A percentile compares a stretch with the other conserved stretches of the same genome.
These are phyloP conservation scores for Russula dissimulans DNA, from an alignment of 768 basidiomycete genomes.

Conservation along the genomic window DNA sequence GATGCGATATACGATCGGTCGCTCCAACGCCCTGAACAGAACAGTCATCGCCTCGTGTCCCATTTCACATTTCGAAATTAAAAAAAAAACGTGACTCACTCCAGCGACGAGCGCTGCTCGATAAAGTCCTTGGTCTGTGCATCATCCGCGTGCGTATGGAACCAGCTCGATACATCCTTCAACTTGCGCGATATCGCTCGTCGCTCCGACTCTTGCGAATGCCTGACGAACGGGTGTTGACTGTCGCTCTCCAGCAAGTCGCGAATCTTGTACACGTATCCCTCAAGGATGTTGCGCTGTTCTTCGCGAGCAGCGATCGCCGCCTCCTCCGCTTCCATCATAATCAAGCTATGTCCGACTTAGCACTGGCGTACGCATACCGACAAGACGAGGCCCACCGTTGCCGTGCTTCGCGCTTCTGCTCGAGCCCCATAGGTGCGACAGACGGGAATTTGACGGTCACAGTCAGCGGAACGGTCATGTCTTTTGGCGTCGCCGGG, in stretches of 20 bases:
- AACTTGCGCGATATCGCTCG: constrained; percentile 54
- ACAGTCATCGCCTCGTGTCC: background rate
- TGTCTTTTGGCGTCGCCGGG: constrained; percentile 33
- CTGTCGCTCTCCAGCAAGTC: constrained; percentile 65
- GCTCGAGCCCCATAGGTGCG: constrained; percentile 64
- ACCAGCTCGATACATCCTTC: constrained; percentile 72
- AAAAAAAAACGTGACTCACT: constrained; percentile 47
- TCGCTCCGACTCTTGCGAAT: constrained; percentile 67
- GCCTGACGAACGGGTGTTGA: constrained; percentile 75
- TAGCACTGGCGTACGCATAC: background rate
- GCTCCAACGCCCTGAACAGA: constrained; percentile 54
- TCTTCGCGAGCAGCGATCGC: constrained; percentile 77
- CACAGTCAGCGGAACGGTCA: constrained; percentile 61
- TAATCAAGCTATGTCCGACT: constrained; percentile 49
- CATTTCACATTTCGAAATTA: background rate
- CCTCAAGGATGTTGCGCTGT: constrained; percentile 83
- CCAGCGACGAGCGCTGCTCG: constrained; percentile 67
- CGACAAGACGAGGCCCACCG: constrained; percentile 40
- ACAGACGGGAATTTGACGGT: constrained; percentile 54
- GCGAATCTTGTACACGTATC: constrained; percentile 85
- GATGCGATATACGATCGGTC: constrained; percentile 78
- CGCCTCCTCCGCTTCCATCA: constrained; percentile 68
- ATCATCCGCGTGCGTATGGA: constrained; percentile 72
- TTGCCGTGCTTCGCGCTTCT: constrained; percentile 65
- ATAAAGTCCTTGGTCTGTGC: constrained; percentile 71